A percentile compares a stretch with the other conserved stretches of the same genome.
Conservation (phyloP, 1,284 basidiomycete species). For the Marasmius tenuissimus region DNA sequence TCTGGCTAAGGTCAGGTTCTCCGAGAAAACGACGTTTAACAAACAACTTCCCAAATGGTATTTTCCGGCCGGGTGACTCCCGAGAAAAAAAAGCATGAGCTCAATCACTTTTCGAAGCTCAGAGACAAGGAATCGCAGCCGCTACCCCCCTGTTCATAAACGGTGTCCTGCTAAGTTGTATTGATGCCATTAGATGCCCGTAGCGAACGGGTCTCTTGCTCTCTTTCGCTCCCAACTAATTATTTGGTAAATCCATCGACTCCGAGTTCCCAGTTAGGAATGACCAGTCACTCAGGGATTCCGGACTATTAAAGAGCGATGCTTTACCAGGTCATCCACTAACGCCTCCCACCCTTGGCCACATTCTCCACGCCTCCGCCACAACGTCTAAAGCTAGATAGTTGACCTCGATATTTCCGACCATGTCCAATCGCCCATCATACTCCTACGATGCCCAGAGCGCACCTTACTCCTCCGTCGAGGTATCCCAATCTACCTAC, state of each 20-base stretch:
- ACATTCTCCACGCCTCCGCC: constrained; percentile 27
- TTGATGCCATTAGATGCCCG: constrained; percentile 9
- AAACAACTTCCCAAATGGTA: not conserved
- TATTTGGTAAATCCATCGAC: constrained; percentile 19
- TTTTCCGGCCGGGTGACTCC: constrained; percentile 4
- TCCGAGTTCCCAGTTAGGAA: constrained; percentile 29
- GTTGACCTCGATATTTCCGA: constrained; percentile 9
- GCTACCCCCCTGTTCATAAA: constrained; percentile 15
- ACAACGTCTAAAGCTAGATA: constrained; percentile 22
- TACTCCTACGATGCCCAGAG: constrained; percentile 38
- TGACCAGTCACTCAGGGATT: constrained; percentile 40
- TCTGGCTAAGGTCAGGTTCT: constrained; percentile 8
- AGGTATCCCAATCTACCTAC: not conserved
- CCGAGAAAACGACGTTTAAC: constrained; percentile 3
- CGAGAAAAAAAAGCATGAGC: constrained; percentile 1
- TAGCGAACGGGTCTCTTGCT: constrained; percentile 11
- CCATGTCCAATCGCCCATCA: constrained; percentile 36
- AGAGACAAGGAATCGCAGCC: constrained; percentile 7
- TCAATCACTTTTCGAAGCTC: constrained; percentile 9
- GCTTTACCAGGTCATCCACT: constrained; percentile 23
- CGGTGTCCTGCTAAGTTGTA: constrained; percentile 15
- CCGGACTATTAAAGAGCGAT: constrained; percentile 44
- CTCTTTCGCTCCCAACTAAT: constrained; percentile 18
- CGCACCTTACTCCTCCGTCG: constrained; percentile 23
- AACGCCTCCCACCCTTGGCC: constrained; percentile 23